These are phyloP conservation scores for Apophysomyces trapeziformis DNA, from an alignment of 371 early-diverging fungal genomes.

Conservation along the genomic window DNA sequence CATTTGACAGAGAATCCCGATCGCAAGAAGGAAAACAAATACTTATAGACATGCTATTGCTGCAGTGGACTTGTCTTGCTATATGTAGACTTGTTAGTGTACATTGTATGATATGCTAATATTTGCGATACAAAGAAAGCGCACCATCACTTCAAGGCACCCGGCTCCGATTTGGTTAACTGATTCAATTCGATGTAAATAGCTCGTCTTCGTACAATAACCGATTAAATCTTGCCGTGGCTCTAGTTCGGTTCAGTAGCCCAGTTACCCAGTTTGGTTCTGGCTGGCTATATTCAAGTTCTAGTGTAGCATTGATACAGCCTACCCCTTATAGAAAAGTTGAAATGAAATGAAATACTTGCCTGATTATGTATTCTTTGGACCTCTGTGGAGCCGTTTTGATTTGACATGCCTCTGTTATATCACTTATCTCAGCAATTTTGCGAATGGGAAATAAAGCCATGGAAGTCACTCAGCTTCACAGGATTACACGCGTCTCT, in stretches of 20 bases:
- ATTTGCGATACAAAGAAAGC: not conserved
- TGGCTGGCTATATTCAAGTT: not conserved
- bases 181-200: not conserved
- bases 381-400: no score
- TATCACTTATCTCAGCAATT: no score
- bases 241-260: not conserved
- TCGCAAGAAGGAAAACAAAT: not conserved
- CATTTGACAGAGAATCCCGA: not conserved
- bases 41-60: not conserved
- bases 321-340: no score
- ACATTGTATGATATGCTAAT: not conserved
- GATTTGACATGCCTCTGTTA: no score
- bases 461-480: no score
- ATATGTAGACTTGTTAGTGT: not conserved
- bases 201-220: not conserved
- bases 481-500: no score
- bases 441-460: no score
- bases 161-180: not conserved
- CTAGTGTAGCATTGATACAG: not conserved
- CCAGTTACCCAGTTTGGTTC: not conserved
- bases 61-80: not conserved
- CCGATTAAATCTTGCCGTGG: not conserved
- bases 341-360: no score
- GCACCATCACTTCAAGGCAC: not conserved
- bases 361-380: no score